phyloP scores from a whole-genome alignment of 228 moss, liverwort and hornwort genomes.

The Sphagnum fallax region DNA sequence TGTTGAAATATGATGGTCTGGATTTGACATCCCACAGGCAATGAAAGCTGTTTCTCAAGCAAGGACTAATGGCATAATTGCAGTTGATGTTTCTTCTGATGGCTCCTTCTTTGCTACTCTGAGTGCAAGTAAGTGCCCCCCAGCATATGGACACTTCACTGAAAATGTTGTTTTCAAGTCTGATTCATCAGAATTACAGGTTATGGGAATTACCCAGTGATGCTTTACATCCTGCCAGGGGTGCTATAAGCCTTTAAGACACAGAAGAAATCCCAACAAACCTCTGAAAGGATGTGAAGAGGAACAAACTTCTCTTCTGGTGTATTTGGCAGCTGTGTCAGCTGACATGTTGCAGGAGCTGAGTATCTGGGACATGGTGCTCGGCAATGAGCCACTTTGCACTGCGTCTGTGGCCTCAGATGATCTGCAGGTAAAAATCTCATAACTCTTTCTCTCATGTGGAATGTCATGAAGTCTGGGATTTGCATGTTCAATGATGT shows the following conservation, averaged over 20 bases:
- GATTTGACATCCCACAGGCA: slow-evolving; percentile 9
- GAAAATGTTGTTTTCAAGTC: not conserved
- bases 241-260: not conserved
- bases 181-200: slow-evolving; percentile 12
- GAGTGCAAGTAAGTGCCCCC: slow-evolving; percentile 6
- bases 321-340: slow-evolving; percentile 13
- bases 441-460: not conserved
- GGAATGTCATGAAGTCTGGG: too few relatives aligned
- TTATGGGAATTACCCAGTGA: not conserved
- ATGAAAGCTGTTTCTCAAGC: slow-evolving; percentile 37
- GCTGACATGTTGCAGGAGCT: slow-evolving; percentile 40
- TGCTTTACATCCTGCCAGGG: not conserved
- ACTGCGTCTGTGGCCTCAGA: slow-evolving; percentile 21
- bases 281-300: not conserved
- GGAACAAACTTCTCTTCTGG: not conserved
- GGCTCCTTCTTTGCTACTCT: slow-evolving; percentile 31
- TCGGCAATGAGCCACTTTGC: slow-evolving; percentile 25
- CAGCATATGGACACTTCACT: not conserved
- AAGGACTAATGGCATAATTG: slow-evolving; percentile 27
- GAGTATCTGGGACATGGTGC: slow-evolving; percentile 42
- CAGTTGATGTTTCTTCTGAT: slow-evolving; percentile 29
- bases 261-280: not conserved
- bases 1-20: too few relatives aligned
- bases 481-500: not conserved
- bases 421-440: slow-evolving; percentile 37